Evolutionary conservation across 192 early-diverging fungal genomes (phyloP), one percentile per base, ranked within the genome.

Genomic region (Dimargaris xerosporica): DNA sequence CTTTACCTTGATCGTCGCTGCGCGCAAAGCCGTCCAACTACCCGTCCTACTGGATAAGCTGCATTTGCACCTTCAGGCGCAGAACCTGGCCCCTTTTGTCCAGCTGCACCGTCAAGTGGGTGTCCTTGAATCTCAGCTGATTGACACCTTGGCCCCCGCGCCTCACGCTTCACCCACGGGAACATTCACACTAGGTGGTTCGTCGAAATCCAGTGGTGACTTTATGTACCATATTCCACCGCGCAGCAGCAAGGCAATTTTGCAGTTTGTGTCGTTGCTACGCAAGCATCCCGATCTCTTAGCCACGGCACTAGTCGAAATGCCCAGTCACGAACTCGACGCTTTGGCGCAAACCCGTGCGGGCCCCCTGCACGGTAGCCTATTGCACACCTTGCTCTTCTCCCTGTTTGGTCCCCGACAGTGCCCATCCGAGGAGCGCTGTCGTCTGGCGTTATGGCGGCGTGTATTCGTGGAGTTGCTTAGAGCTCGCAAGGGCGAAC

Each of bases 301-400:
- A 15, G 39, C 31, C 31, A 19, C 56, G 9, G 56, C 56, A 1
- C 41, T 59, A 34, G 41, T 29, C 9, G 56, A 59, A 19, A 59
- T 59, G 56, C 56, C 56, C 31, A 17, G 56, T 41, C 56, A 59
- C 56, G 56, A 59, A 17, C 56, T 59, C 16, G 56, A 59, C 31
- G 34, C 19, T 16, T 34, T 59, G 31, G 41, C 34, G 12, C 29
- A 59, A 29, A 23, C 56, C 5, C 56, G 56, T 2, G 23, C 56
- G 1, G 56, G 56, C 31, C 56, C 56, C 29, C 56, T 59, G 16
- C 56, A 59, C 10, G 56, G 56, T 34, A 39, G 56, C 23, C 34
- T 59, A 19, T 15, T 59, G 19, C 56, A 59, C 29, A 59, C 31
- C 17, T 34, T 59, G 12, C 41, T 59, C 16, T 59, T 41, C 41